Evolutionary conservation across 1,284 basidiomycete species (phyloP), one percentile per base, ranked within the genome.

Genomic region (Moesziomyces antarcticus): DNA sequence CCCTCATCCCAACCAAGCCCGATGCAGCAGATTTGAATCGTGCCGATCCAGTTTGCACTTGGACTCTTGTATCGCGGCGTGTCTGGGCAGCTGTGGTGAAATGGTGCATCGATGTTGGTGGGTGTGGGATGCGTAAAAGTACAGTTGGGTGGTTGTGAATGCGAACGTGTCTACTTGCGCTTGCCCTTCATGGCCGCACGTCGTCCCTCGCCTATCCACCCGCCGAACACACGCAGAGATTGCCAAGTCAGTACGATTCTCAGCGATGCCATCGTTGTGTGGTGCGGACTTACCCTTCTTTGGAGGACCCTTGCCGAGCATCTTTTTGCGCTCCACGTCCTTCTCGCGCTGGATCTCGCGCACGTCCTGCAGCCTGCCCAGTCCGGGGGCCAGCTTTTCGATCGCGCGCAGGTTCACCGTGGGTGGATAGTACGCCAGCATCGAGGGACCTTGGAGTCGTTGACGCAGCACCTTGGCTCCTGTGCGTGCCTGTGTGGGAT

Each of bases 111-210:
- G 37, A 40, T 8, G 1, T 18, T 11, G 18, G 14, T 40, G 37
- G 37, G 18, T 40, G 37, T 18, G 13, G 37, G 37, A 40, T 40
- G 37, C 25, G 37, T 40, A 33, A 52, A 27, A 33, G 41, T 20
- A 11, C 13, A 20, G 25, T 33, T 40, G n/a, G 49, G 4, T 22
- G 30, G 37, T 11, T 40, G 16, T 3, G 27, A 41, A 43, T 24
- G 16, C 4, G 9, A 11, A 24, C 22, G 22, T 24, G 22, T 37
- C 63, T 43, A 79, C 71, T 80, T 80, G 53, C 77, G 81, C 74
- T 75, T 78, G 64, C 78, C 76, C 58, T 82, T 82, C 78, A 81
- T 80, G 1, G 73, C 78, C 33, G 81, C 81, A 65, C 81, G 77
- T 55, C 81, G 72, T 37, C 81, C 81, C 67, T 82, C 75, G 57